Evolutionary conservation across 441 rosid species (phyloP), one percentile per base, ranked within the genome.

Genomic region (Pelargonium australe): DNA sequence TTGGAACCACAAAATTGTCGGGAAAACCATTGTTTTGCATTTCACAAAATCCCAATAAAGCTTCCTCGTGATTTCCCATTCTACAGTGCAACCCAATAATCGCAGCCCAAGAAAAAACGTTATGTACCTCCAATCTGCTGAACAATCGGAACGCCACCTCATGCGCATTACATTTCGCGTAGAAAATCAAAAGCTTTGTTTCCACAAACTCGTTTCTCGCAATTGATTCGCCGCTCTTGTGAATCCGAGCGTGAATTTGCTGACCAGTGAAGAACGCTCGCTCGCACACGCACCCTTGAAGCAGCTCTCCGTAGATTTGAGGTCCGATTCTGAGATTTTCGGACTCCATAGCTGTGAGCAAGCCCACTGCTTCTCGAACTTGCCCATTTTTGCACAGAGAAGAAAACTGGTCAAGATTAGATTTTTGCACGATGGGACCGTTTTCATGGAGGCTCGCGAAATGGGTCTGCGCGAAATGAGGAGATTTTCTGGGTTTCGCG

Each of bases 101-200:
- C 40, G 98, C 93, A 63, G 96, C 93, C 95, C 98, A 92, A 9
- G 96, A 87, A 66, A 87, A 92, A 66, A 83, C 89, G 71, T 86
- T 92, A 31, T 76, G 76, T 41, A 79, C 69, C 76, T 78, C 76
- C 73, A 86, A 63, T 66, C 80, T 81, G 17, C 70, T 34, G 73
- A 90, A 88, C 67, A 84, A 77, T 40, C 3, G 12, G 68, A 73
- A 74, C 11, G 95, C 84, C 61, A 68, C 73, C 31, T 86, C 89
- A 2, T 75, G 70, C 73, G 75, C 79, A 69, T 79, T 85, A 60
- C 95, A 88, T 68, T 86, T 90, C 4, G 95, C 82, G 72, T 88
- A 87, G 67, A 88, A 87, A 64, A 86, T 78, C 10, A 92, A 72
- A 17, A 92, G 44, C 70, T 90, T 92, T 0, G 98, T 86, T 73